Conservation (phyloP, 768 basidiomycete genomes). For the Termitomyces eurrhizus region DNA sequence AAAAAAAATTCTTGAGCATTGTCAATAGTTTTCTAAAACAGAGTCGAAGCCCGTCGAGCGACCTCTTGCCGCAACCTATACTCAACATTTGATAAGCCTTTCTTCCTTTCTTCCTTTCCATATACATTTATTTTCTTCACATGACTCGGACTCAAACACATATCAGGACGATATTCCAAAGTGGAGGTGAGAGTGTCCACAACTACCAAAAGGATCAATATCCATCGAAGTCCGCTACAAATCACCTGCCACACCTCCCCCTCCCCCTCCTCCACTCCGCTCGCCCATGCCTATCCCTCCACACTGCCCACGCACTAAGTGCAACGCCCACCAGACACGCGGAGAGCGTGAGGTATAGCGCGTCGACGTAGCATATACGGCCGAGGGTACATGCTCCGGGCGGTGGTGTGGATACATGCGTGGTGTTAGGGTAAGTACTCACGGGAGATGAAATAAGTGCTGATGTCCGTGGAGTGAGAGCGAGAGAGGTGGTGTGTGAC, state of each 20-base stretch:
- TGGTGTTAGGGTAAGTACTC: neutral
- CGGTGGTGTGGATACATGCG: constrained; percentile 25
- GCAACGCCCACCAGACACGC: constrained; percentile 43
- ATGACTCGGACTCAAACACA: neutral
- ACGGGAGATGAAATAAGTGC: neutral
- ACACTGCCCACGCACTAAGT: constrained; percentile 49
- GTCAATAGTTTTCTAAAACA: too few relatives aligned
- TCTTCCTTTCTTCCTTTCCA: too few relatives aligned
- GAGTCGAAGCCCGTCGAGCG: too few relatives aligned
- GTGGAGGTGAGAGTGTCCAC: neutral
- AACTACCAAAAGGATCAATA: neutral
- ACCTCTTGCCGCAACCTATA: too few relatives aligned
- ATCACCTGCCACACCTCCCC: neutral
- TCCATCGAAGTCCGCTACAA: neutral
- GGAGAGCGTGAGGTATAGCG: constrained; percentile 47
- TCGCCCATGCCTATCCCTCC: constrained; percentile 38
- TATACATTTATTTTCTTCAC: neutral
- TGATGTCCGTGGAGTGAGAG: neutral
- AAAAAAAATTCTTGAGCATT: too few relatives aligned
- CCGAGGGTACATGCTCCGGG: constrained; percentile 44
- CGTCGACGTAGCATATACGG: constrained; percentile 54
- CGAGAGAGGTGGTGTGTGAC: constrained; percentile 39
- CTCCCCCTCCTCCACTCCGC: neutral
- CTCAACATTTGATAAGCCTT: too few relatives aligned
- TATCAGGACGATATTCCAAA: neutral